Evolutionary conservation across 78 protist species (phyloP), one percentile per base, ranked within the genome.

Genomic region (Corallochytrium limacisporum): DNA sequence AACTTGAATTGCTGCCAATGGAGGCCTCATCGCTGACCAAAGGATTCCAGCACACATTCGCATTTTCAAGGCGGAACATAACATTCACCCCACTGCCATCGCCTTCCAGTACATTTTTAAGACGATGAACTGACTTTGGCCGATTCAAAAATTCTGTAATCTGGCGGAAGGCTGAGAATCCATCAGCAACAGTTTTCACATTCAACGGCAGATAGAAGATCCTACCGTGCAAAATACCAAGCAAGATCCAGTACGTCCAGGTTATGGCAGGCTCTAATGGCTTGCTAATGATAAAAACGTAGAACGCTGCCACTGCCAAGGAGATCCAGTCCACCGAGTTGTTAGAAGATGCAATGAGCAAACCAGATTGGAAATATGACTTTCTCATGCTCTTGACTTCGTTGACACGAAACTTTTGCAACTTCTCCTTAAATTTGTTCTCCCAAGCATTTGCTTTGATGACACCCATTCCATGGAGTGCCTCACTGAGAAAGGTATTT

Each of bases 361-460:
- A 12, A 12, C 59, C 59, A 20, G 22, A 24, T 20, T 24, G 59
- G 37, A 53, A 53, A 53, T 0, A 53, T 16, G 15, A 12, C 20
- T 9, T 53, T 24, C 20, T 24, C 20, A 53, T 53, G 12, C 28
- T 12, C 18, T 44, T 44, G 49, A 57, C 38, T 39, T 57, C 63
- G 44, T 28, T 39, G 0, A 16, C 18, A 9, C 63, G 20, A 12
- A 28, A 12, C 13, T 15, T 39, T 10, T 20, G 26, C 28, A 57
- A 10, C 33, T 57, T 57, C 40, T 18, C 22, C 10, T 12, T 39
- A 28, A 57, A 57, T 10, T 28, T 15, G 42, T 57, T 39, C 32
- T 57, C 63, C 63, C 63, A 57, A 0, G 63, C 63, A 28, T 57
- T 57, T 0, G 35, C 35, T 20, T 57, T 57, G 63, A 57, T 20